Conservation (phyloP, 352 stramenopile species). For the Phytopythium chamaehyphon region DNA sequence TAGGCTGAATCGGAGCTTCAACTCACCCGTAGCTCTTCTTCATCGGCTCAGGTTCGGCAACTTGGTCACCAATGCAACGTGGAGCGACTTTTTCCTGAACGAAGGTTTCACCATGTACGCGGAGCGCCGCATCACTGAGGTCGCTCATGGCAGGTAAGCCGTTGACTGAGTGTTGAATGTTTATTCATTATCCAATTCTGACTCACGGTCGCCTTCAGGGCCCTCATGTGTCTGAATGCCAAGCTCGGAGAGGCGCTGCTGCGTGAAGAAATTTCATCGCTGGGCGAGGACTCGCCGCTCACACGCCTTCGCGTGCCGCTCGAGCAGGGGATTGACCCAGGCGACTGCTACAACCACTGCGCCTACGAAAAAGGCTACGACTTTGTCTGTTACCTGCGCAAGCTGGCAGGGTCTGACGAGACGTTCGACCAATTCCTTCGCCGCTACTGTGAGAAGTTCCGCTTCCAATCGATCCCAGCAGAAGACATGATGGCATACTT, state of each 20-base stretch:
- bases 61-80: conserved; percentile 78
- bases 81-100: conserved; percentile 88
- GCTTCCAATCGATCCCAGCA: conserved; percentile 73
- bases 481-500: conserved; percentile 74
- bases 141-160: conserved; percentile 56
- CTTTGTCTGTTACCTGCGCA: conserved; percentile 73
- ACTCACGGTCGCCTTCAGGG: conserved; percentile 14
- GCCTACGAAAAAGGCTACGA: conserved; percentile 81
- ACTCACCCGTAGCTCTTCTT: background rate
- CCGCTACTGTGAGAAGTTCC: conserved; percentile 55
- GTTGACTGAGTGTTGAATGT: background rate
- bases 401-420: conserved; percentile 62
- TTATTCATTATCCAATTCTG: background rate
- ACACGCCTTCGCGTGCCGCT: conserved; percentile 67
- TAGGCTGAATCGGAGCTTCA: background rate
- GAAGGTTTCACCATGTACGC: conserved; percentile 89
- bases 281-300: conserved; percentile 65
- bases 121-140: conserved; percentile 62
- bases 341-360: conserved; percentile 80
- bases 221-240: conserved; percentile 61
- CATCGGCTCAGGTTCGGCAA: conserved; percentile 59
- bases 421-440: conserved; percentile 69
- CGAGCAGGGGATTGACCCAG: conserved; percentile 69
- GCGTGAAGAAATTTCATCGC: conserved; percentile 60
- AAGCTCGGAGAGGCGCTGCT: conserved; percentile 70